A percentile compares a stretch with the other conserved stretches of the same genome.
Evolutionary conservation across 371 early-diverging fungal genomes (phyloP).

Genomic region (Mucor piriformis): DNA sequence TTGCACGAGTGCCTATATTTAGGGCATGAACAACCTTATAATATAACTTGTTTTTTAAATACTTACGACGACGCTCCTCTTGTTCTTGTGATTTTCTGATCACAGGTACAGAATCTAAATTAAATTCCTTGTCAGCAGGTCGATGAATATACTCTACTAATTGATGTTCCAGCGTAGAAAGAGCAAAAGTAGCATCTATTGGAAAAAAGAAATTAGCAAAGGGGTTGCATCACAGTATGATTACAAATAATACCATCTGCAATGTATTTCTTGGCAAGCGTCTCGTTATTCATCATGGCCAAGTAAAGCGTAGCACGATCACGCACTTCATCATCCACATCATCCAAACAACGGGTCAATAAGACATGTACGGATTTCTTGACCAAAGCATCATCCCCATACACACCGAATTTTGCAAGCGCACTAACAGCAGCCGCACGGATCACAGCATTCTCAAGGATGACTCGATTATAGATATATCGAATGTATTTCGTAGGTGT

Average conservation of each 20-base stretch:
- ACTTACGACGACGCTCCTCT: constrained; percentile 54
- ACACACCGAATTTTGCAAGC: constrained; percentile 90
- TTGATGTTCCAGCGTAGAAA: constrained; percentile 84
- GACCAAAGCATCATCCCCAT: constrained; percentile 74
- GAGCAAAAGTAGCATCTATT: constrained; percentile 75
- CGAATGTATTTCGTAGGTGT: constrained; percentile 96
- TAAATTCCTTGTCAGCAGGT: constrained; percentile 62
- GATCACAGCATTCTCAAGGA: constrained; percentile 95
- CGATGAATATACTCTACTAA: constrained; percentile 82
- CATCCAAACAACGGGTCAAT: constrained; percentile 93
- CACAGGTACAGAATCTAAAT: constrained; percentile 79
- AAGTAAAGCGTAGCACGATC: constrained; percentile 94
- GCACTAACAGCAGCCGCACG: constrained; percentile 97
- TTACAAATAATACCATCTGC: constrained; percentile 51
- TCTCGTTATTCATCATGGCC: constrained; percentile 72
- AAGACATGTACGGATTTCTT: constrained; percentile 83
- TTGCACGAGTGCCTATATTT: constrained; percentile 23
- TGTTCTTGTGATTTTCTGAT: constrained; percentile 83
- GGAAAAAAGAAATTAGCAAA: no score
- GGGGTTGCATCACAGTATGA: no score
- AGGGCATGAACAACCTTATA: no score
- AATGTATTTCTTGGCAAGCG: constrained; percentile 60
- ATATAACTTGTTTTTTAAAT: no score
- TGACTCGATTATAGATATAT: constrained; percentile 98
- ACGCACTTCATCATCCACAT: constrained; percentile 97